Base-by-base conservation (phyloP, 2,329 filamentous ascomycete species). In the Decorospora gaudefroyi region DNA sequence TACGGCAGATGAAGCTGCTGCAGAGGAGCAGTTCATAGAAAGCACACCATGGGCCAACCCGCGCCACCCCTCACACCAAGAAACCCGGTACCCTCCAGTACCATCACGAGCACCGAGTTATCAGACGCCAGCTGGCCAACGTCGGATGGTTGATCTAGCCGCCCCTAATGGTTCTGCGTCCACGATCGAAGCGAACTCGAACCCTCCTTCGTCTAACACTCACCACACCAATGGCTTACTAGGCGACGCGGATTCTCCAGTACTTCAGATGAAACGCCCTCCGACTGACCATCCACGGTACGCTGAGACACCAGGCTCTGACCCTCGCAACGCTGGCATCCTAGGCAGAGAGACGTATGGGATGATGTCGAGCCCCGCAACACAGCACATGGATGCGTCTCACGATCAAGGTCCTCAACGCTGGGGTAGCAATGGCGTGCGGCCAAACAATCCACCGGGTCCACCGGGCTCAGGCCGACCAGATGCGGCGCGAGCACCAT, bases 11-110 rank as follows among this genome's bases (percentile, higher is more conserved):
- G 83, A 48, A 80, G 81, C 60, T 17, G 73, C 86, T 26, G 88
- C 88, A 16, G 88, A 88, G 59, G 89, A 95, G 68, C 87, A 92
- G 53, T 95, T 93, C 58, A 79, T 95, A 42, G 88, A 95, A 62
- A 86, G 92, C 57, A 95, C 88, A 4, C 87, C 90, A 1, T 96
- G 91, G 91, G 90, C 90, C 23, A 95, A 95, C 65, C 89, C 90
- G 12, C 88, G 92, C 56, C 68, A 71, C 43, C 69, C 68, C 8
- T 65, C 62, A n/a, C 69, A 72, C 32, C 67, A 68, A 19, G 63
- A 70, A 31, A 52, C 64, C 3, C 64, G 68, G 13, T 71, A 68
- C 35, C 56, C 55, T 13, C 48, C 61, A 21, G 63, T 57, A 4
- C 52, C 57, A 11, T 49, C 63, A 13, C 56, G 64, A n/a, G 34